Base-by-base conservation (phyloP, 2,329 filamentous ascomycete genomes). In the Colletotrichum graminicola region DNA sequence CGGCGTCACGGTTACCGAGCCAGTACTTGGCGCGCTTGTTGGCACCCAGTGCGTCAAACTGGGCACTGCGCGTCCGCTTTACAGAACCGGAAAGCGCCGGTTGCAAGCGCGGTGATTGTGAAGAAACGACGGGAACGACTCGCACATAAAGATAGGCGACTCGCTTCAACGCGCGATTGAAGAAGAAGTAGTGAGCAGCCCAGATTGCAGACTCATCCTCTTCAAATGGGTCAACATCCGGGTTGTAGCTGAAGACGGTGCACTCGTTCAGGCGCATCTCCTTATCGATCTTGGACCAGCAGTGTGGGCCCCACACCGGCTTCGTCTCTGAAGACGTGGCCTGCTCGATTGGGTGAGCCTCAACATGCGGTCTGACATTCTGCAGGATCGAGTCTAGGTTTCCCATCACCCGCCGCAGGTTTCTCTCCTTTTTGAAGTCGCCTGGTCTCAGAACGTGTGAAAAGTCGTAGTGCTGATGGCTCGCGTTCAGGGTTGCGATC, bases 141-240 rank as follows among this genome's bases (percentile, higher is more conserved):
- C 95, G 92, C 56, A 98, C 89, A 78, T 98, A 97, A 56, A 99
- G 84, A 80, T 99, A 99, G 72, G 94, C 95, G 23, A 99, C 95
- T 52, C 96, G 91, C 84, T 98, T 98, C 78, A 92, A 88, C 34
- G 91, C 86, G 77, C 95, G 95, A 85, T 97, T 98, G 88, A 98
- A 98, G 81, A 98, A 97, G 85, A 99, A 97, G 82, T 97, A 98
- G 80, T 98, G 95, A 73, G 95, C 87, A 61, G 93, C 94, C 95
- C 95, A 99, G 73, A 99, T 95, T 12, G 95, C 92, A 73, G 94
- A 93, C 78, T 98, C 94, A 73, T 97, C 95, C 74, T 94, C 94
- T 76, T 95, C 92, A 77, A 97, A 97, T 0, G 94, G 94, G 78
- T 97, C 95, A 73, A 95, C 93, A 51, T 94, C 92, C 0, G 96